These are phyloP conservation scores for Xylariaceae sp. DNA, from an alignment of 2,329 filamentous ascomycete species.

Conservation along the genomic window DNA sequence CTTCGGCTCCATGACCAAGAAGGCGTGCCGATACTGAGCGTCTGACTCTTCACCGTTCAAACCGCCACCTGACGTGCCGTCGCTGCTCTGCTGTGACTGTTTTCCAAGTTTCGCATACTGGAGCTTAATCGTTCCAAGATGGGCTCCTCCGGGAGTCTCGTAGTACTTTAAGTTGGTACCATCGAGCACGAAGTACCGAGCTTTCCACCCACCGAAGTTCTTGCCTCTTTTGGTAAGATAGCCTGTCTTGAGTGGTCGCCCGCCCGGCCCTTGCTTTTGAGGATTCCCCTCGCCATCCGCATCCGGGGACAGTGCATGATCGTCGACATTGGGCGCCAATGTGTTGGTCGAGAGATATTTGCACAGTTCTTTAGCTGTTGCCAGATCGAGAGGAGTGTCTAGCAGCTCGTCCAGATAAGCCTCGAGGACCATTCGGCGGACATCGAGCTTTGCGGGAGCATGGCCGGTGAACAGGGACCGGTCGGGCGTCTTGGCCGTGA, in stretches of 20 bases:
- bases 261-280: slow-evolving; percentile 52
- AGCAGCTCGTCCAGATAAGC: slow-evolving; percentile 80
- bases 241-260: slow-evolving; percentile 70
- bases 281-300: slow-evolving; percentile 33
- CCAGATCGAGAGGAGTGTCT: slow-evolving; percentile 73
- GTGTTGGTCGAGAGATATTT: slow-evolving; percentile 72
- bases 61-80: slow-evolving; percentile 54
- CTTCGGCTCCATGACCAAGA: slow-evolving; percentile 91
- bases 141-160: slow-evolving; percentile 82
- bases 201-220: slow-evolving; percentile 99
- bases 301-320: slow-evolving; percentile 39
- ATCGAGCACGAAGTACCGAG: slow-evolving; percentile 58
- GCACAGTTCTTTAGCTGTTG: slow-evolving; percentile 75
- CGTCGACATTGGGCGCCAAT: slow-evolving; percentile 57
- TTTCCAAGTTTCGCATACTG: slow-evolving; percentile 89
- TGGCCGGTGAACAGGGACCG: slow-evolving; percentile 84
- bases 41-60: slow-evolving; percentile 67
- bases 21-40: slow-evolving; percentile 94
- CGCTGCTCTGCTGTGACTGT: slow-evolving; percentile 64
- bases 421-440: slow-evolving; percentile 73
- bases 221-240: slow-evolving; percentile 96
- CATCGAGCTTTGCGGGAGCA: slow-evolving; percentile 88
- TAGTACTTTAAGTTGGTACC: slow-evolving; percentile 75
- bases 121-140: slow-evolving; percentile 90
- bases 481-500: slow-evolving; percentile 75